phyloP scores from a whole-genome alignment of 2,329 filamentous ascomycete genomes.

The Xylariaceae sp. region DNA sequence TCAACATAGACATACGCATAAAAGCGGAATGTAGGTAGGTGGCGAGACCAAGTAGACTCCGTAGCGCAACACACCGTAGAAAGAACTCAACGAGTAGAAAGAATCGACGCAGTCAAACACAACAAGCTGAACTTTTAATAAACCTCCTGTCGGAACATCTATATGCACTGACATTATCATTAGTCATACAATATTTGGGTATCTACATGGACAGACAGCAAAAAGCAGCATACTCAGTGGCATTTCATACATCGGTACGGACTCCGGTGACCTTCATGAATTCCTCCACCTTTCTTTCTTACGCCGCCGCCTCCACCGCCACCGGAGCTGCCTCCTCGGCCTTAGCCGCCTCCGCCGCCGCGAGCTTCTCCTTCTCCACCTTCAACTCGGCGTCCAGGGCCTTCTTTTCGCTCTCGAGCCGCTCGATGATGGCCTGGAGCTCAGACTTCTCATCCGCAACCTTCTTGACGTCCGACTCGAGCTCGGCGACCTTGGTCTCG shows the following conservation, averaged over 20 bases:
- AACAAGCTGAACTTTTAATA: neutral
- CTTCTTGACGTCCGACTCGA: constrained; percentile 23
- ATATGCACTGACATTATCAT: constrained; percentile 26
- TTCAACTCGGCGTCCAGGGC: constrained; percentile 23
- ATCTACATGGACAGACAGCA: constrained; percentile 20
- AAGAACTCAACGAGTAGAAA: neutral
- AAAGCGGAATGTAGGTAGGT: too few relatives aligned
- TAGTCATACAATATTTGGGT: constrained; percentile 24
- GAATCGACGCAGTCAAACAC: neutral
- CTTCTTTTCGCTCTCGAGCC: constrained; percentile 28
- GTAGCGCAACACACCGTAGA: too few relatives aligned
- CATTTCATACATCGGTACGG: constrained; percentile 15
- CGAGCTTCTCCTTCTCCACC: constrained; percentile 16
- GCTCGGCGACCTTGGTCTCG: constrained; percentile 24
- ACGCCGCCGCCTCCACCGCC: constrained; percentile 15
- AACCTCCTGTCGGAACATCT: neutral
- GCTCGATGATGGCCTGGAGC: constrained; percentile 21
- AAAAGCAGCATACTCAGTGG: constrained; percentile 11
- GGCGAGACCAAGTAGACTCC: too few relatives aligned
- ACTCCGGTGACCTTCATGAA: constrained; percentile 8
- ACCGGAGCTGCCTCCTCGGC: constrained; percentile 15
- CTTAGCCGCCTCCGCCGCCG: constrained; percentile 8
- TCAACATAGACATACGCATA: too few relatives aligned
- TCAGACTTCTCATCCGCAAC: constrained; percentile 22
- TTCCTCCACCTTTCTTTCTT: neutral